Evolutionary conservation across 225 moss, liverwort and hornwort genomes (phyloP).

Genomic region (Climacium dendroides): DNA sequence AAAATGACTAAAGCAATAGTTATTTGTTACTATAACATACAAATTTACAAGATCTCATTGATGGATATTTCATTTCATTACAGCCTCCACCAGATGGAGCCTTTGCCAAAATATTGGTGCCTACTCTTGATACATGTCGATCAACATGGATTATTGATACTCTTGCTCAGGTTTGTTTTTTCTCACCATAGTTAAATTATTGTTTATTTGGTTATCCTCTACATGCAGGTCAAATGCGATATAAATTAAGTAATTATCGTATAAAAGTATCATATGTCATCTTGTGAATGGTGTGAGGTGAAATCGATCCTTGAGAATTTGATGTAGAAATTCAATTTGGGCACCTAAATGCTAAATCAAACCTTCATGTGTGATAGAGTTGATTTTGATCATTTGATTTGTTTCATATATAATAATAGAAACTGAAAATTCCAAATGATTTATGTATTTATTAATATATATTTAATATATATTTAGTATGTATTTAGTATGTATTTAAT

Average conservation of each 20-base stretch:
- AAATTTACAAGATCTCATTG: neutral
- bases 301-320: fast-evolving
- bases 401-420: neutral
- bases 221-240: neutral
- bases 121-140: conserved; percentile 74
- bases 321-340: neutral
- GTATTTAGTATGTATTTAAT: too few relatives aligned
- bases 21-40: neutral
- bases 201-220: fast-evolving
- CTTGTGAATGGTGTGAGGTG: too few relatives aligned
- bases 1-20: neutral
- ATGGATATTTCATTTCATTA: neutral
- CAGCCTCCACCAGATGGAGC: conserved; percentile 70
- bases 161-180: conserved; percentile 37
- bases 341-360: fast-evolving
- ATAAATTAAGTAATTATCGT: neutral
- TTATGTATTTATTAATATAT: too few relatives aligned
- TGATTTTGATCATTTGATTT: neutral
- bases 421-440: too few relatives aligned
- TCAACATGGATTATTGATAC: conserved; percentile 73
- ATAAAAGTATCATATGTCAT: neutral
- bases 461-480: too few relatives aligned
- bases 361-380: neutral
- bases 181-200: neutral
- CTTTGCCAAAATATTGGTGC: conserved; percentile 75